Base-by-base conservation (phyloP, 495 filamentous ascomycete genomes). In the Annulohypoxylon nitens region DNA sequence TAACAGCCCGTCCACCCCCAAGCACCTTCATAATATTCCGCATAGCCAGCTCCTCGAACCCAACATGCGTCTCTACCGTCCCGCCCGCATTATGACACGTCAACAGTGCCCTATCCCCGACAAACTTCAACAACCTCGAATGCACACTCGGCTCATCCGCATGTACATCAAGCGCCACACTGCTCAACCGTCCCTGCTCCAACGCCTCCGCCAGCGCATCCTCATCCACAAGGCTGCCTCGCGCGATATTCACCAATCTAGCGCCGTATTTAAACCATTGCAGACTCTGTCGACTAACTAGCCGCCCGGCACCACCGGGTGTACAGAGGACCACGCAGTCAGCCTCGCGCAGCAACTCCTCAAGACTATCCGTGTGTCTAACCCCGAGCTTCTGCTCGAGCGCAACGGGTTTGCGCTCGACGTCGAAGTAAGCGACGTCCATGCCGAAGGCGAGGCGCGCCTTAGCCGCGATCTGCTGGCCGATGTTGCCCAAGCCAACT, bases 1-100 rank as follows among this genome's bases (percentile, higher is more conserved):
- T 92, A 47, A 92, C 70, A 3, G 90, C 83, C 71, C 85, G 80
- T 51, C 82, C 79, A 3, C 83, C 86, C 36, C 78, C 71, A 7
- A 92, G 76, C 61, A 90, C 90, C 1, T 83, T 84, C 73, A 90
- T 79, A 34, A 93, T 87, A 80, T 93, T 93, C 78, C 89, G 83
- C 89, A 93, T 92, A 26, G 86, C 88, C 76, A 93, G 71, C 75
- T 87, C 84, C 83, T 95, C 92, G 76, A 93, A 93, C 5, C 90
- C 90, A 16, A 88, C 81, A 72, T 92, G 89, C 60, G 89, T 90
- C 79, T 93, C 91, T 37, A 93, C 78, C 18, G 89, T 90, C 3
- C 89, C 90, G 9, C 92, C 91, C 7, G 91, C 92, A 76, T 92
- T 93, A 78, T 93, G 91, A 18, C 86, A 85, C 59, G 90, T 86